Evolutionary conservation across 2,329 filamentous ascomycete species (phyloP), one percentile per base, ranked within the genome.

Genomic region (Colletotrichum acutatum): DNA sequence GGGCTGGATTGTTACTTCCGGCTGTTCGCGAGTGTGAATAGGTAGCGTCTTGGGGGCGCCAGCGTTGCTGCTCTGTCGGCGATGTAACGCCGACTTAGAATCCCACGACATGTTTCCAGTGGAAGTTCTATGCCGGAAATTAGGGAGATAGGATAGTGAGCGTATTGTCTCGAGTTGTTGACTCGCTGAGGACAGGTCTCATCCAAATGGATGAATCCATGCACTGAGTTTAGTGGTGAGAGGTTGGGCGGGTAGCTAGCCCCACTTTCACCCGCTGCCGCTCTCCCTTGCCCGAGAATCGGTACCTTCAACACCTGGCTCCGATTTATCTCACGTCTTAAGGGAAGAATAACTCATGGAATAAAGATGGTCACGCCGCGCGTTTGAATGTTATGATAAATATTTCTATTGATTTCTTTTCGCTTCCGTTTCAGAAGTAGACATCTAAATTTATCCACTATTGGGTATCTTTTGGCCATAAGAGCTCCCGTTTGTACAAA

Each of bases 401-500:
- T n/a, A n/a, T n/a, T n/a, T n/a, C n/a, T n/a, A n/a, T n/a, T n/a
- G n/a, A n/a, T n/a, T 22, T 11, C 11, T 19, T 28, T 16, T 56
- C 9, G 34, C 28, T 9, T 14, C 9, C 2, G 12, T 34, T 16
- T 7, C 5, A 19, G 7, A 46, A 7, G 19, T 9, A 42, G 42
- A 52, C 32, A 6, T 7, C 9, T 22, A 5, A 5, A n/a, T 19
- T 37, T 22, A 12, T 53, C 26, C 22, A 61, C 19, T 73, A 75
- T 30, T 66, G 69, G 59, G 69, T 71, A 66, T 92, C 91, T 79
- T 92, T 93, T 5, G 94, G 93, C 93, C 93, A 95, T 1, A 96
- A 81, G n/a, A 97, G 88, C 78, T 95, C 89, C 75, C 86, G 90
- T 30, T 86, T 83, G 68, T 88, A 81, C 12, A 96, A 86, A n/a